Base-by-base conservation (phyloP, 768 basidiomycete genomes). In the Kondoa malvinella region DNA sequence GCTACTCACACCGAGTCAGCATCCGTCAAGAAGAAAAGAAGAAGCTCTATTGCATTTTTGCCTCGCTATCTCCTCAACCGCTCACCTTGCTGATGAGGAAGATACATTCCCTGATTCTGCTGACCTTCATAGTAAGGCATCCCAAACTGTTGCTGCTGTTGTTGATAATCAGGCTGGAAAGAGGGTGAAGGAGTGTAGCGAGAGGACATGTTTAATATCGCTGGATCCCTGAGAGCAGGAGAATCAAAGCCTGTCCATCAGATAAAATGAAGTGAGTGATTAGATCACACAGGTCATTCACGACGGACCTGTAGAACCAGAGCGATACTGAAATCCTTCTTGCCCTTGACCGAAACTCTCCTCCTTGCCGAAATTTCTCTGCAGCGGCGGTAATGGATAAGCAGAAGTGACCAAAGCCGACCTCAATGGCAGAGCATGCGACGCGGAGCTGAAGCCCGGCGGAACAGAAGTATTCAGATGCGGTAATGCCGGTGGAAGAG, bases 391-490 rank as follows among this genome's bases (percentile, higher is more conserved):
- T 66, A 70, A 31, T 27, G 69, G 66, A 16, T 66, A 56, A 60
- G 33, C 30, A n/a, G 56, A 61, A 30, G 31, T 27, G 21, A 50
- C 40, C 40, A 27, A 59, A 31, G 50, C 68, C 27, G 58, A 67
- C 14, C 29, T 33, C 29, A 25, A 64, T 50, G 32, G 84, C 86
- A 30, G 32, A 89, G 79, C 72, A 85, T 87, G 30, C 87, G 86
- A 76, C 89, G 89, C 57, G 3, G 33, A 32, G 30, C 33, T 33
- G 61, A 17, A 17, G 17, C 27, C 33, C 16, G 27, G 16, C 8
- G 61, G 61, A 27, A 32, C 16, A 25, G 21, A 25, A 33, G 33
- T 63, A 16, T 63, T 16, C 15, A 33, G 31, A 63, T 16, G 15
- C 16, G 14, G 30, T 17, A 33, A 63, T 16, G 27, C 26, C 12